These are phyloP conservation scores for Sechiopsis laciniata DNA, from an alignment of 306 rosid genomes.

Conservation along the genomic window DNA sequence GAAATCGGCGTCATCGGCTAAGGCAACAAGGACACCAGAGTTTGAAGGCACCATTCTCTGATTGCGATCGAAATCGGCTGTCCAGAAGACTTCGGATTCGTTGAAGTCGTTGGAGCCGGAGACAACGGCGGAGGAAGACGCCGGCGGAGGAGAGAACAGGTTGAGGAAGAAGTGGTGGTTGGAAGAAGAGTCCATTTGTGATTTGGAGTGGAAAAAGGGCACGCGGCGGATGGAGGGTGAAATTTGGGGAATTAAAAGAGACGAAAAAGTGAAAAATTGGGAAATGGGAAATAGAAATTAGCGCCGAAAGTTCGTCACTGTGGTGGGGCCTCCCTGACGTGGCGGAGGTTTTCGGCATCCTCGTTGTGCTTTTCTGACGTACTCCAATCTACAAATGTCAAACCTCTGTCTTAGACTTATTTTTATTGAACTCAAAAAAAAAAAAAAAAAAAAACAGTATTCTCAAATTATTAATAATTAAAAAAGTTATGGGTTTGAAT, in stretches of 20 bases:
- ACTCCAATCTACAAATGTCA: neutral
- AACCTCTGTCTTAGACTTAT: neutral
- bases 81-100: conserved; percentile 78
- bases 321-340: neutral
- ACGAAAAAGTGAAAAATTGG: too few species aligned
- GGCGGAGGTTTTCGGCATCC: neutral
- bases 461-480: too few species aligned
- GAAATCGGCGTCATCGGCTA: conserved; percentile 28
- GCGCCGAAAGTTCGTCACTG: conserved; percentile 4
- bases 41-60: conserved; percentile 25
- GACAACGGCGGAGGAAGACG: conserved; percentile 24
- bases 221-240: conserved; percentile 1
- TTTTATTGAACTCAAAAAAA: too few species aligned
- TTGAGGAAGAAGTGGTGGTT: conserved; percentile 36
- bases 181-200: conserved; percentile 46
- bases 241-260: conserved; percentile 25
- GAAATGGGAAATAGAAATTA: neutral
- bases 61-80: conserved; percentile 29
- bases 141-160: conserved; percentile 32
- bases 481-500: too few species aligned
- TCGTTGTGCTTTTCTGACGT: neutral
- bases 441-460: too few species aligned
- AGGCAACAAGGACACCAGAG: conserved; percentile 58
- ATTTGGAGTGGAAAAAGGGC: too few species aligned
- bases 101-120: conserved; percentile 43